These are phyloP conservation scores for Mortierella sp. DNA, from an alignment of 371 early-diverging fungal species.

Conservation along the genomic window DNA sequence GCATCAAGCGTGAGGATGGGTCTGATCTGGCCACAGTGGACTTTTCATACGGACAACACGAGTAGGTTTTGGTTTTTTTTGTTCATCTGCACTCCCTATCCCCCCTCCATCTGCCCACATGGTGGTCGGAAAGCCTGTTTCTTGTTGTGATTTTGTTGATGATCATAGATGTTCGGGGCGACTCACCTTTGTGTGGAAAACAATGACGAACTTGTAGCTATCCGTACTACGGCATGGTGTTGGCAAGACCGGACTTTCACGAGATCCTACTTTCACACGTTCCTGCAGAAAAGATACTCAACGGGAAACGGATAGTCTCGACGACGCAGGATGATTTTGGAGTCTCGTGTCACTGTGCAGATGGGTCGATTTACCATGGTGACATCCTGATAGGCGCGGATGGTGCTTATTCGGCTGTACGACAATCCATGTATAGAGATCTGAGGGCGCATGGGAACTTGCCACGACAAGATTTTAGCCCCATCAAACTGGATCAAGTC, in stretches of 20 bases:
- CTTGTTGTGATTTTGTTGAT: no score
- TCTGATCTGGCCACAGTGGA: slow-evolving; percentile 44
- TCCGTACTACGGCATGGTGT: slow-evolving; percentile 40
- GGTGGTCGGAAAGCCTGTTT: no score
- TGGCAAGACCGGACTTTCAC: slow-evolving; percentile 37
- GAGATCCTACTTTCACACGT: slow-evolving; percentile 34
- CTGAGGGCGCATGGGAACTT: slow-evolving; percentile 35
- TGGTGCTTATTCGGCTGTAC: slow-evolving; percentile 44
- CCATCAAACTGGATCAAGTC: slow-evolving; percentile 47
- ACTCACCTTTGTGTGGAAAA: no score
- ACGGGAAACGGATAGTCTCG: slow-evolving; percentile 35
- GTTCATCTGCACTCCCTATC: no score
- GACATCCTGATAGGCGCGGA: slow-evolving; percentile 49
- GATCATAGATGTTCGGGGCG: no score
- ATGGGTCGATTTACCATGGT: slow-evolving; percentile 41
- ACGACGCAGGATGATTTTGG: slow-evolving; percentile 44
- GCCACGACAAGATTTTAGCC: slow-evolving; percentile 43
- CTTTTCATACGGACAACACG: slow-evolving; percentile 36
- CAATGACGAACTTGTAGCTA: no score
- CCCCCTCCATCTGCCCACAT: no score
- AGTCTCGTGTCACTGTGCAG: slow-evolving; percentile 40
- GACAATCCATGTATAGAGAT: slow-evolving; percentile 39
- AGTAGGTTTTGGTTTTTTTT: slow-evolving; percentile 10
- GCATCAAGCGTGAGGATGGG: slow-evolving; percentile 47
- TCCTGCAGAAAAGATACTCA: slow-evolving; percentile 37